Evolutionary conservation across 1,284 basidiomycete genomes (phyloP).

Genomic region (Coniferiporia sulphurascens): DNA sequence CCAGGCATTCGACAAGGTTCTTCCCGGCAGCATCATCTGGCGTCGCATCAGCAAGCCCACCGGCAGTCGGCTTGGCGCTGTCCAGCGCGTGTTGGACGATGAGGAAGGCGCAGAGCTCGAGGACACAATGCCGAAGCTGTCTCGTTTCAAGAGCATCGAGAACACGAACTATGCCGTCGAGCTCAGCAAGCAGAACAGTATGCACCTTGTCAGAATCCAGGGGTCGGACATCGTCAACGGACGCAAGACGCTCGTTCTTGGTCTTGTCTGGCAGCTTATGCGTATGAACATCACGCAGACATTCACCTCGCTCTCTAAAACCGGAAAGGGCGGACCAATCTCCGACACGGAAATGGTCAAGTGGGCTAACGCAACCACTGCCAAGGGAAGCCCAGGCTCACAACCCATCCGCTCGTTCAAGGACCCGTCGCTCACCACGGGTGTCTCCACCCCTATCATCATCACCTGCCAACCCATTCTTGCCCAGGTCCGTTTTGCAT

Average conservation of each 20-base stretch:
- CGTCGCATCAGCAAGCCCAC: slow-evolving; percentile 85
- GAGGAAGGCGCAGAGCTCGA: slow-evolving; percentile 72
- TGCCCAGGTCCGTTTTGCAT: no score
- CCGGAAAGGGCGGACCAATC: slow-evolving; percentile 72
- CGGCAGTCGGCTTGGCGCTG: slow-evolving; percentile 50
- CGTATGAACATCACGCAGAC: slow-evolving; percentile 91
- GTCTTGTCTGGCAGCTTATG: slow-evolving; percentile 98
- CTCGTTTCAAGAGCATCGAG: slow-evolving; percentile 95
- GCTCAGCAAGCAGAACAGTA: slow-evolving; percentile 85
- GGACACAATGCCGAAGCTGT: slow-evolving; percentile 78
- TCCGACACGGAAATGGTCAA: slow-evolving; percentile 91
- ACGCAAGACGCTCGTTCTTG: slow-evolving; percentile 86
- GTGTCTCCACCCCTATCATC: slow-evolving; percentile 23
- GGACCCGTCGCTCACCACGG: slow-evolving; percentile 87
- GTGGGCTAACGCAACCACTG: slow-evolving; percentile 92
- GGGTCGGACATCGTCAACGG: slow-evolving; percentile 97
- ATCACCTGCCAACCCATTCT: no score
- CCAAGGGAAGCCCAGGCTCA: slow-evolving; percentile 63
- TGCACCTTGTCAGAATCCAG: slow-evolving; percentile 97
- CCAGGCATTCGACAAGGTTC: slow-evolving; percentile 95
- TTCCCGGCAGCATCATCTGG: slow-evolving; percentile 90
- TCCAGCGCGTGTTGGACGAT: slow-evolving; percentile 36
- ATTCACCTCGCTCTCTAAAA: slow-evolving; percentile 71
- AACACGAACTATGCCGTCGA: slow-evolving; percentile 98
- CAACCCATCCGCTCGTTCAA: slow-evolving; percentile 87